Evolutionary conservation across 768 basidiomycete species (phyloP).

Genomic region (Naganishia kalamii): DNA sequence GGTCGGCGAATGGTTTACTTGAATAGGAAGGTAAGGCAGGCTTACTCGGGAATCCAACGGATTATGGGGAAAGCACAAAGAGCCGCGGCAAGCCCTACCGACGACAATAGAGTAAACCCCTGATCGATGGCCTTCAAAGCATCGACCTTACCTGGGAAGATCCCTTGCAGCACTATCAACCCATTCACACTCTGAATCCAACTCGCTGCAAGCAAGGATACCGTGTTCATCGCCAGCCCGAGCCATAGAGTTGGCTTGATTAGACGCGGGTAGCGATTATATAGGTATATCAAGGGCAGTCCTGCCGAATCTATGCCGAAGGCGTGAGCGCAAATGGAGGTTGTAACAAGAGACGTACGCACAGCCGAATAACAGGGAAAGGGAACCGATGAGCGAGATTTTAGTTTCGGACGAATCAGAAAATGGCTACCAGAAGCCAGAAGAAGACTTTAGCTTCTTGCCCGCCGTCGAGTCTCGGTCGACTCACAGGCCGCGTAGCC

Average conservation of each 20-base stretch:
- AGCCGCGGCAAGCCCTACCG: conserved; percentile 24
- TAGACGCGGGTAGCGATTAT: conserved; percentile 26
- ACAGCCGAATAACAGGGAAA: conserved; percentile 25
- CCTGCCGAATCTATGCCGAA: conserved; percentile 16
- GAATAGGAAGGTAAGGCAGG: neutral
- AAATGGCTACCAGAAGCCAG: conserved; percentile 20
- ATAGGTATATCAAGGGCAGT: conserved; percentile 29
- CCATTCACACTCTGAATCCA: conserved; percentile 15
- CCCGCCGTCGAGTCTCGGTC: too few relatives aligned
- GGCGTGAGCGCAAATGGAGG: neutral
- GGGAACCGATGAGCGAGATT: conserved; percentile 27
- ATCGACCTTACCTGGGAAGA: conserved; percentile 28
- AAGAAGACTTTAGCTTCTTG: neutral
- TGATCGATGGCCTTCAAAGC: neutral
- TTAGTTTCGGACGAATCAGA: conserved; percentile 20
- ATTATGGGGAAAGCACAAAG: conserved; percentile 28
- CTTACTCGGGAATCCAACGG: conserved; percentile 30
- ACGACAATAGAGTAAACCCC: neutral
- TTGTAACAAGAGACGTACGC: neutral
- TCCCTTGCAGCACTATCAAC: conserved; percentile 26
- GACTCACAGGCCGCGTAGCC: conserved; percentile 17
- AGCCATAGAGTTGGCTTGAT: conserved; percentile 29
- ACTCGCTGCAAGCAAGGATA: conserved; percentile 24
- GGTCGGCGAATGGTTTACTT: neutral
- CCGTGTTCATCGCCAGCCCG: conserved; percentile 22